phyloP scores from a whole-genome alignment of 192 early-diverging fungal genomes.

The Umbelopsis sp. region DNA sequence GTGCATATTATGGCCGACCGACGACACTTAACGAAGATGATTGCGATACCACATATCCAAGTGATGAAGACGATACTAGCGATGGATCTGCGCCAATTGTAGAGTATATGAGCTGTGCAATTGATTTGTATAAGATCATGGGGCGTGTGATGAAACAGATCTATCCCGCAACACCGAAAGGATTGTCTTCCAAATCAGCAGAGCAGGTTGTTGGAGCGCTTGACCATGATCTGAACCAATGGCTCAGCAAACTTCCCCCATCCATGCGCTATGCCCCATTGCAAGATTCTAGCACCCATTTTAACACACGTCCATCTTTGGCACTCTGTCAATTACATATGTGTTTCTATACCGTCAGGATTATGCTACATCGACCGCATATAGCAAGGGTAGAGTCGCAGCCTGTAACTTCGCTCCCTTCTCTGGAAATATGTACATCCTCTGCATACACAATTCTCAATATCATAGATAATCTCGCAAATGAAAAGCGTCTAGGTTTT shows the following conservation, averaged over 20 bases:
- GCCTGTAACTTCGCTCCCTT: constrained; percentile 31
- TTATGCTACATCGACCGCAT: constrained; percentile 59
- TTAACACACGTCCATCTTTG: constrained; percentile 17
- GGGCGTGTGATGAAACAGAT: constrained; percentile 53
- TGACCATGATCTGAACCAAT: constrained; percentile 32
- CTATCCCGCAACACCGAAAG: constrained; percentile 42
- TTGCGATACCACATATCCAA: constrained; percentile 42
- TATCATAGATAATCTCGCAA: constrained; percentile 32
- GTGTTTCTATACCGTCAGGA: constrained; percentile 52
- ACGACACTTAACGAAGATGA: constrained; percentile 48
- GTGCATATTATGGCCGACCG: constrained; percentile 65
- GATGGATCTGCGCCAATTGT: constrained; percentile 19
- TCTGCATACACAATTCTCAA: constrained; percentile 29
- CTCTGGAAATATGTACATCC: constrained; percentile 31
- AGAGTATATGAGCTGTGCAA: constrained; percentile 39
- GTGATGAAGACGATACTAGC: constrained; percentile 32
- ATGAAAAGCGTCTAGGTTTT: constrained; percentile 22
- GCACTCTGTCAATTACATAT: constrained; percentile 46
- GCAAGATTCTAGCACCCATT: constrained; percentile 24
- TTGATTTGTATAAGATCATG: constrained; percentile 53
- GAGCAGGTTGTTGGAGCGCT: constrained; percentile 33
- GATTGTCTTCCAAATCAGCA: not conserved
- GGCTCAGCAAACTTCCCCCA: constrained; percentile 46
- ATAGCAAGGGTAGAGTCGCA: constrained; percentile 32
- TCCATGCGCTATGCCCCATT: constrained; percentile 46